Conservation (phyloP, 805 yeast species). For the Cyberlindnera meyerae region DNA sequence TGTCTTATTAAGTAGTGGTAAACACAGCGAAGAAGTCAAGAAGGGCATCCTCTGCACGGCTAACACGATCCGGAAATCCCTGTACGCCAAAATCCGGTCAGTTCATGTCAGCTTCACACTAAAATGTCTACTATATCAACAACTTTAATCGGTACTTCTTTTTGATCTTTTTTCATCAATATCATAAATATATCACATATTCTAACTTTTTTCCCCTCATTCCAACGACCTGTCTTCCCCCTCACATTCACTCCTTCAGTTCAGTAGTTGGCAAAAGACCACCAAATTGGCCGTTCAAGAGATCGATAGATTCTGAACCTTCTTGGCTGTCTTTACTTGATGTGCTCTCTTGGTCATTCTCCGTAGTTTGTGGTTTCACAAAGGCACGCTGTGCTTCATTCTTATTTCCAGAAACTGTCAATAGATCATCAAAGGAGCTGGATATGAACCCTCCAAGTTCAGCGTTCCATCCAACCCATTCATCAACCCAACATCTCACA, state of each 20-base stretch:
- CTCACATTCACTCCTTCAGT: no score
- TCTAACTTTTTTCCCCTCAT: background rate
- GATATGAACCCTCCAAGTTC: slow-evolving; percentile 53
- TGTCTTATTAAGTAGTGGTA: background rate
- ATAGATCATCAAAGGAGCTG: slow-evolving; percentile 7
- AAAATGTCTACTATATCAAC: no score
- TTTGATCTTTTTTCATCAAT: slow-evolving; percentile 2
- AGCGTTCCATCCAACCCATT: slow-evolving; percentile 61
- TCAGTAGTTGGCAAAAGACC: slow-evolving; percentile 5
- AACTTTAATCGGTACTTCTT: no score
- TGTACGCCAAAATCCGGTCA: no score
- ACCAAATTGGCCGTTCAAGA: slow-evolving; percentile 23
- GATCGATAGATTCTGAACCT: slow-evolving; percentile 15
- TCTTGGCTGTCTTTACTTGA: no score
- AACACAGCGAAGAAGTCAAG: no score
- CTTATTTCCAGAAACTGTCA: slow-evolving; percentile 4
- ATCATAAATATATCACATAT: slow-evolving; percentile 9
- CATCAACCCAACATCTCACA: slow-evolving; percentile 71
- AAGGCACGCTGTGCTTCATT: slow-evolving; percentile 3
- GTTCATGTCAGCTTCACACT: no score
- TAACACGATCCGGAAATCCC: no score
- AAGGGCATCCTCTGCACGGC: no score
- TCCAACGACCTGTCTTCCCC: no score
- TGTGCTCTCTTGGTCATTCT: no score
- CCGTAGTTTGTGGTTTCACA: slow-evolving; percentile 1